Percentiles rank a stretch among this genome's conserved stretches.
Evolutionary conservation across 2,329 filamentous ascomycete species (phyloP).

Genomic region (Claviceps fusiformis): DNA sequence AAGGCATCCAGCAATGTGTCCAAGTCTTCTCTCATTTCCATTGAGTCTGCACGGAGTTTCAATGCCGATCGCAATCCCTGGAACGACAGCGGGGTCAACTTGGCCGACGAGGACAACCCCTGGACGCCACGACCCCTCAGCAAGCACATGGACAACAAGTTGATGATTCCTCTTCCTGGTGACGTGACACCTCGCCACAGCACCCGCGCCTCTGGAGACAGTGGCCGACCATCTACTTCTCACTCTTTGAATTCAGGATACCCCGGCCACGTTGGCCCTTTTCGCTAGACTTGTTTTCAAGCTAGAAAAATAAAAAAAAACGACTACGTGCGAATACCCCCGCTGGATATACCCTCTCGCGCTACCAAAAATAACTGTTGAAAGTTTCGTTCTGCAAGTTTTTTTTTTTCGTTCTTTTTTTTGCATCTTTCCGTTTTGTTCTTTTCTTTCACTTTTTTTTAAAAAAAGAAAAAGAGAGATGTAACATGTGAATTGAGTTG

Average conservation of each 20-base stretch:
- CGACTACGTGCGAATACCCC: conserved; percentile 41
- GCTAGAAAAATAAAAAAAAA: conserved; percentile 13
- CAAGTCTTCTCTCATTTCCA: conserved; percentile 88
- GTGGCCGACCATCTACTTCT: conserved; percentile 83
- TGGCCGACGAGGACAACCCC: conserved; percentile 71
- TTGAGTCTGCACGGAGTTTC: conserved; percentile 86
- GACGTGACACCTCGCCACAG: conserved; percentile 76
- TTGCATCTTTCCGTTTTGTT: too few species aligned
- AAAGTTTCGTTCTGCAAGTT: conserved; percentile 10
- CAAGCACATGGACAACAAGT: conserved; percentile 51
- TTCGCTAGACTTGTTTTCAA: conserved; percentile 54
- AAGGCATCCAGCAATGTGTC: conserved; percentile 85
- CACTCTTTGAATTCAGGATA: conserved; percentile 94
- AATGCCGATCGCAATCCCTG: conserved; percentile 89
- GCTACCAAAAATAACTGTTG: conserved; percentile 42
- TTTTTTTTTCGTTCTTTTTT: background rate
- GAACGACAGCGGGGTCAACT: conserved; percentile 95
- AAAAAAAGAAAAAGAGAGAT: background rate
- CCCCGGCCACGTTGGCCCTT: conserved; percentile 82
- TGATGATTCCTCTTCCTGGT: conserved; percentile 55
- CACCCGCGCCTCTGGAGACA: conserved; percentile 75
- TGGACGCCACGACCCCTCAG: conserved; percentile 50
- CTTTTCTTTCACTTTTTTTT: background rate
- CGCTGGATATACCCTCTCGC: conserved; percentile 54
- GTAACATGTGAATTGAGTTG: conserved; percentile 1